Conservation (phyloP, 2,329 filamentous ascomycete species). For the Didymella pinodella region DNA sequence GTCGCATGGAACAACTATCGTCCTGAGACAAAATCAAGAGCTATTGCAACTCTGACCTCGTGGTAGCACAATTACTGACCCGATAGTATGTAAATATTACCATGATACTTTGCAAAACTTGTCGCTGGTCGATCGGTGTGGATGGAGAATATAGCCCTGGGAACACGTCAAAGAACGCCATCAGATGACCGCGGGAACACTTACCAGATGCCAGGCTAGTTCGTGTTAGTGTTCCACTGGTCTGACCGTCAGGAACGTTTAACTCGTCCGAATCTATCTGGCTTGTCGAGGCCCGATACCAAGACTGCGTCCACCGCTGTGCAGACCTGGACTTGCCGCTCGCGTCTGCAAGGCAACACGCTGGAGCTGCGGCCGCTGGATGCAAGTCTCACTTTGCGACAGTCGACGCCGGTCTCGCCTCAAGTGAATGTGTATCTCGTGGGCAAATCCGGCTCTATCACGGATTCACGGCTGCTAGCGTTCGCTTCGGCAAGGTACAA, state of each 20-base stretch:
- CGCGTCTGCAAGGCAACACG: conserved; percentile 20
- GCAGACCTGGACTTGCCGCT: conserved; percentile 8
- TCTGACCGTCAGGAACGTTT: conserved; percentile 17
- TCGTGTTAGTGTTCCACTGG: conserved; percentile 20
- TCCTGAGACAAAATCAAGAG: conserved; percentile 6
- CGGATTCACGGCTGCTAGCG: conserved; percentile 40
- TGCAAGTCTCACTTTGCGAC: conserved; percentile 22
- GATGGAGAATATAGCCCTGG: conserved; percentile 13
- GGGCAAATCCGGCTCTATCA: conserved; percentile 25
- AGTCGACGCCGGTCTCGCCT: conserved; percentile 4
- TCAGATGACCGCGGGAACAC: conserved; percentile 23
- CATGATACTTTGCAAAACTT: conserved; percentile 6
- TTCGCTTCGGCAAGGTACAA: conserved; percentile 54
- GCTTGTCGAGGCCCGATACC: conserved; percentile 9
- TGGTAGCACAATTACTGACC: conserved; percentile 2
- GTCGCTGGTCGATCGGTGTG: conserved; percentile 11
- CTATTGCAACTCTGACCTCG: conserved; percentile 8
- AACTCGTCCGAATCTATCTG: conserved; percentile 13
- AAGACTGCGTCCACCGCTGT: conserved; percentile 4
- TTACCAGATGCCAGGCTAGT: conserved; percentile 18
- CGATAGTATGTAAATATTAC: conserved; percentile 10
- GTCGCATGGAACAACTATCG: conserved; percentile 4
- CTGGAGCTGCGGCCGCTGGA: conserved; percentile 8
- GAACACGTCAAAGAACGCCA: conserved; percentile 18
- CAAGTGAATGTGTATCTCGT: not conserved